phyloP scores from a whole-genome alignment of 495 filamentous ascomycete species.

The Talaromyces trachyspermus region DNA sequence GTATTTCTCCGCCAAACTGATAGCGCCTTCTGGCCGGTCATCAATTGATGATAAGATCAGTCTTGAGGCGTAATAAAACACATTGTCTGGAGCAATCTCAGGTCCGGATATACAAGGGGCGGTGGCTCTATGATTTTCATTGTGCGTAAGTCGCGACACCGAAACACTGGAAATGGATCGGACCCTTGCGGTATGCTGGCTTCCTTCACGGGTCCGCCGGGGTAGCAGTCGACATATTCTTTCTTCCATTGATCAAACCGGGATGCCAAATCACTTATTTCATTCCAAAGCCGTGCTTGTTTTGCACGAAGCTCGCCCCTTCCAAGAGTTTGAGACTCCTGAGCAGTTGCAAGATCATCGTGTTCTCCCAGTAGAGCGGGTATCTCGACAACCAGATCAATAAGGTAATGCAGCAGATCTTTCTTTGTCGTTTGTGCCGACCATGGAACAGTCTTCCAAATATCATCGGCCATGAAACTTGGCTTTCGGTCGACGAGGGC shows the following conservation, averaged over 20 bases:
- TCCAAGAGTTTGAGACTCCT: conserved; percentile 17
- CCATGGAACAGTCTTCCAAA: conserved; percentile 41
- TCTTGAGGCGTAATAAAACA: conserved; percentile 32
- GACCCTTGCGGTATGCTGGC: conserved; percentile 13
- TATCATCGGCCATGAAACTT: conserved; percentile 30
- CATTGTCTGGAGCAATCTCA: conserved; percentile 38
- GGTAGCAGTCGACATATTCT: conserved; percentile 28
- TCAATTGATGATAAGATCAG: conserved; percentile 35
- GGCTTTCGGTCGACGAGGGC: conserved; percentile 25
- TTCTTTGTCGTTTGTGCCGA: conserved; percentile 32
- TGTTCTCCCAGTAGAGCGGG: conserved; percentile 26
- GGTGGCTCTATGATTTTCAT: conserved; percentile 28
- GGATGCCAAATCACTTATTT: conserved; percentile 25
- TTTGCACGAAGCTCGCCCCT: conserved; percentile 31
- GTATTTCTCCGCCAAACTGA: conserved; percentile 31
- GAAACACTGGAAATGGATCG: conserved; percentile 31
- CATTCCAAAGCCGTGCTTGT: conserved; percentile 31
- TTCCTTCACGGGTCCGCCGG: conserved; percentile 27
- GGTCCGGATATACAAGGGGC: conserved; percentile 32
- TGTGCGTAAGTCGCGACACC: conserved; percentile 31
- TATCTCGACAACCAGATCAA: conserved; percentile 35
- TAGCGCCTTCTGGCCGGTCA: conserved; percentile 24
- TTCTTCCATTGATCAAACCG: conserved; percentile 29
- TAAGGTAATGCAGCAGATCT: conserved; percentile 33
- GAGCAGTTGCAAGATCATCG: conserved; percentile 23